Percentiles rank a stretch among this genome's conserved stretches.
phyloP scores from a whole-genome alignment of 805 yeast genomes.

The Candida manassasensis region DNA sequence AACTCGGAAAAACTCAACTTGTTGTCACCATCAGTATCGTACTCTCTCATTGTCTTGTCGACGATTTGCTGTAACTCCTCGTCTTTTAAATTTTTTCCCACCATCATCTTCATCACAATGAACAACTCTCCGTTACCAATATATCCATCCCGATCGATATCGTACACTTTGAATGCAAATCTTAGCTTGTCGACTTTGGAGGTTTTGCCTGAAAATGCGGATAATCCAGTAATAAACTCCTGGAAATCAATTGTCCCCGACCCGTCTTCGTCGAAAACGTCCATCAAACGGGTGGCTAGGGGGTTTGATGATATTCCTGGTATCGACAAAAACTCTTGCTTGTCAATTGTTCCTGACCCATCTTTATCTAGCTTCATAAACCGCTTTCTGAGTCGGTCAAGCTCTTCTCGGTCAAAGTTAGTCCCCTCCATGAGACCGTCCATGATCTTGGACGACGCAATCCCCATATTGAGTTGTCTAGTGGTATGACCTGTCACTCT shows the following conservation, averaged over 20 bases:
- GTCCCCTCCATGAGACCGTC: slow-evolving; percentile 78
- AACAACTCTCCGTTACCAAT: slow-evolving; percentile 94
- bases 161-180: slow-evolving; percentile 92
- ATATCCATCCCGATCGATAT: slow-evolving; percentile 91
- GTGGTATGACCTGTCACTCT: too few species aligned
- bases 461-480: slow-evolving; percentile 52
- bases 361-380: slow-evolving; percentile 95
- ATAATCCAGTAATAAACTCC: slow-evolving; percentile 83
- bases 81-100: slow-evolving; percentile 83
- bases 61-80: slow-evolving; percentile 91
- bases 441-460: slow-evolving; percentile 53
- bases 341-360: slow-evolving; percentile 87
- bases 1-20: slow-evolving; percentile 83
- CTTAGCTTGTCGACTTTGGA: slow-evolving; percentile 73
- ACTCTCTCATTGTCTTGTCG: slow-evolving; percentile 94
- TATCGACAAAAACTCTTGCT: slow-evolving; percentile 81
- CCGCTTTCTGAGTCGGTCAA: slow-evolving; percentile 83
- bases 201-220: slow-evolving; percentile 84
- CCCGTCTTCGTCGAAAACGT: slow-evolving; percentile 89
- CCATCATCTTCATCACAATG: slow-evolving; percentile 93
- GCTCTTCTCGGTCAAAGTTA: slow-evolving; percentile 83
- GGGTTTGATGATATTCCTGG: slow-evolving; percentile 94
- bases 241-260: slow-evolving; percentile 93
- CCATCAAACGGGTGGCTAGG: slow-evolving; percentile 82
- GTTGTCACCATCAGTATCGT: slow-evolving; percentile 85